These are phyloP conservation scores for Kwoniella botswanensis DNA, from an alignment of 768 basidiomycete genomes.

Conservation along the genomic window DNA sequence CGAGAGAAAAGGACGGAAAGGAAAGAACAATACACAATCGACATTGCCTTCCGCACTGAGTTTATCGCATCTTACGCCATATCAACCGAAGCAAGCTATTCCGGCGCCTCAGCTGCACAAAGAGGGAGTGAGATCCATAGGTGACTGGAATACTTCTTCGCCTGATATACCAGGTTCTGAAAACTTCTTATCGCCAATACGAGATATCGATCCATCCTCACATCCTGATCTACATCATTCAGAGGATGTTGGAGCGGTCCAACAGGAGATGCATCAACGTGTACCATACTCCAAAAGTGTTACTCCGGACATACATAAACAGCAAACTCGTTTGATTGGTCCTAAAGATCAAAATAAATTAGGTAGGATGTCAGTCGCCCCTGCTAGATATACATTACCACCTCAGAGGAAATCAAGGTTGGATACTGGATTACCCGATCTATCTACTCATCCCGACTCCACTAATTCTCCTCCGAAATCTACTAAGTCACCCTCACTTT, in stretches of 20 bases:
- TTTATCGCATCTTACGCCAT: constrained; percentile 12
- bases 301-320: constrained; percentile 4
- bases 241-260: background rate
- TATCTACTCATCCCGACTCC: background rate
- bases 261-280: constrained; percentile 1
- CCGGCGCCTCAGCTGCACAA: background rate
- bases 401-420: constrained; percentile 12
- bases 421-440: background rate
- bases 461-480: background rate
- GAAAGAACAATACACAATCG: constrained; percentile 11
- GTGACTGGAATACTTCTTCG: too few species aligned
- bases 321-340: background rate
- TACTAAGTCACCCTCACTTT: background rate
- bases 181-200: too few species aligned
- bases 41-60: constrained; percentile 31
- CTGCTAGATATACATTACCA: constrained; percentile 17
- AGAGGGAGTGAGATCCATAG: too few species aligned
- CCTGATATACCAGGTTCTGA: too few species aligned
- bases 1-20: background rate
- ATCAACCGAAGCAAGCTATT: background rate
- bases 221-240: too few species aligned
- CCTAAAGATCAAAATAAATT: constrained; percentile 38
- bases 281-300: background rate
- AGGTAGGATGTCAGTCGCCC: constrained; percentile 50
- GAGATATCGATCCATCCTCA: too few species aligned